These are phyloP conservation scores for Mycena vulgaris DNA, from an alignment of 768 basidiomycete genomes.

Conservation along the genomic window DNA sequence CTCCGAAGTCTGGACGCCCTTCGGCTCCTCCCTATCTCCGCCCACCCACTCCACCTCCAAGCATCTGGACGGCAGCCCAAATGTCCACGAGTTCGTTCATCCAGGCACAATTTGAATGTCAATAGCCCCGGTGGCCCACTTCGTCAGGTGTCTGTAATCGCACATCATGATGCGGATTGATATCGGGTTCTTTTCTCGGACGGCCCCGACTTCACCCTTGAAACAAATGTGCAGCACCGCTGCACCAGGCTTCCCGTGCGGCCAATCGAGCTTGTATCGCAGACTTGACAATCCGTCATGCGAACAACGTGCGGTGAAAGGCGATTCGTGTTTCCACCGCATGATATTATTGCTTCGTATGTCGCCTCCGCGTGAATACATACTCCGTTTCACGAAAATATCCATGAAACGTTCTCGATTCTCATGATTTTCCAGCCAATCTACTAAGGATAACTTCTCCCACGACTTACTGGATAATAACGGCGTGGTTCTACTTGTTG, in stretches of 20 bases:
- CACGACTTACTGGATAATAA: too few relatives aligned
- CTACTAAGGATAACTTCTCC: too few relatives aligned
- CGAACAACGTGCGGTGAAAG: not conserved
- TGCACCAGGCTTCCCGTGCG: not conserved
- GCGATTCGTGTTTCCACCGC: too few relatives aligned
- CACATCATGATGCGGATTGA: constrained; percentile 29
- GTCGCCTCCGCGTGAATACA: too few relatives aligned
- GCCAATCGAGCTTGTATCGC: constrained; percentile 5
- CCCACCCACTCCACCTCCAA: not conserved
- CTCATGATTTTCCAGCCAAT: too few relatives aligned
- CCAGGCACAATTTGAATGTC: too few relatives aligned
- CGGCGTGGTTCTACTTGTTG: too few relatives aligned
- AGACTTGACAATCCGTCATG: too few relatives aligned
- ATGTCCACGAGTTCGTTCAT: not conserved
- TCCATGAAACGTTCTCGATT: too few relatives aligned
- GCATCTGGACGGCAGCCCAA: not conserved
- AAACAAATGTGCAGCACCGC: not conserved
- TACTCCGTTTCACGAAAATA: too few relatives aligned
- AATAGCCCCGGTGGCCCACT: not conserved
- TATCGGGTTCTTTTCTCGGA: constrained; percentile 16
- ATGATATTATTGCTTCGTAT: too few relatives aligned
- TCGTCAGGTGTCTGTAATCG: not conserved
- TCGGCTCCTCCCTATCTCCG: not conserved
- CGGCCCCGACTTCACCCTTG: constrained; percentile 16
- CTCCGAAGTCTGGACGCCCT: not conserved